These are phyloP conservation scores for Mucor sp. DNA, from an alignment of 371 early-diverging fungal species.

Conservation along the genomic window DNA sequence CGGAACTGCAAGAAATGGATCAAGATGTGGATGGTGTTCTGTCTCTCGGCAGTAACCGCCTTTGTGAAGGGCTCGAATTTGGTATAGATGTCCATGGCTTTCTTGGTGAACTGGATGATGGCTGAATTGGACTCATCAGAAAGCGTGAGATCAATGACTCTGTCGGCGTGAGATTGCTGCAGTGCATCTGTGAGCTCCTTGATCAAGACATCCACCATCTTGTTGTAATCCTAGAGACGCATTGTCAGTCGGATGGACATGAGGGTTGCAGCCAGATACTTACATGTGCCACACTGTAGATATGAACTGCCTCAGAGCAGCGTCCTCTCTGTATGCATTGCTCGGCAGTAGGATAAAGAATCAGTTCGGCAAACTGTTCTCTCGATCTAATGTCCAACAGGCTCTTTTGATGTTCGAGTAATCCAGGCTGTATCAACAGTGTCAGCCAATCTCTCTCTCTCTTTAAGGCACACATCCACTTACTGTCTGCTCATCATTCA, in stretches of 20 bases:
- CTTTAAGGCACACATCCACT: neutral
- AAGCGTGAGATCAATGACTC: slow-evolving; percentile 2
- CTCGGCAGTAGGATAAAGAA: slow-evolving; percentile 73
- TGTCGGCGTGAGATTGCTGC: slow-evolving; percentile 21
- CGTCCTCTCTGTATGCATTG: slow-evolving; percentile 68
- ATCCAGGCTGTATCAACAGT: neutral
- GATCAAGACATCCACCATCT: slow-evolving; percentile 74
- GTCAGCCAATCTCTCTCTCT: neutral
- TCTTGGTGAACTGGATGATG: slow-evolving; percentile 46
- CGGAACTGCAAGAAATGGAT: slow-evolving; percentile 62
- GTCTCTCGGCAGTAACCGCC: slow-evolving; percentile 37
- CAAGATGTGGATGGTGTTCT: slow-evolving; percentile 56
- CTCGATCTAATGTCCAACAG: slow-evolving; percentile 59
- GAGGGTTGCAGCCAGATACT: neutral
- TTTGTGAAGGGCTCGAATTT: slow-evolving; percentile 46
- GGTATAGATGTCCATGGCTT: slow-evolving; percentile 53
- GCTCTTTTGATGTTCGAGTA: slow-evolving; percentile 34
- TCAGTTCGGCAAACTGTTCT: slow-evolving; percentile 60
- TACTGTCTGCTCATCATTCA: slow-evolving; percentile 1
- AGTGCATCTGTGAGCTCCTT: slow-evolving; percentile 75
- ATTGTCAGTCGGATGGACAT: neutral
- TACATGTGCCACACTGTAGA: slow-evolving; percentile 64
- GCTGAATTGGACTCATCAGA: slow-evolving; percentile 18
- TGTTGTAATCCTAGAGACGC: slow-evolving; percentile 62
- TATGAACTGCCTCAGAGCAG: slow-evolving; percentile 72